Percentiles rank a stretch among this genome's conserved stretches.
phyloP scores from a whole-genome alignment of 306 rosid genomes.

The Gastrolobium bilobum region DNA sequence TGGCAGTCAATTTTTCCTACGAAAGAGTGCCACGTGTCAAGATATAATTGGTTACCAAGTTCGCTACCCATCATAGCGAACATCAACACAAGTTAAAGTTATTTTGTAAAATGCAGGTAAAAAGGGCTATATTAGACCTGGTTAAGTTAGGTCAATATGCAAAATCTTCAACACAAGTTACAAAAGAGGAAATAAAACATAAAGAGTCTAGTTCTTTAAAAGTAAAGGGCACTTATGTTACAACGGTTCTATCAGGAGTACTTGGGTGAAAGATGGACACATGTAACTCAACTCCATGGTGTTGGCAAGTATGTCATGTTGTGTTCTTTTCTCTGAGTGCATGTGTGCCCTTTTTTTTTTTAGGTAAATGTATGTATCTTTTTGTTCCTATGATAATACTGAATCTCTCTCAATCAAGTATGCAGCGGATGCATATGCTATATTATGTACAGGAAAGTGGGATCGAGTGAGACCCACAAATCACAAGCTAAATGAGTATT shows the following conservation, averaged over 20 bases:
- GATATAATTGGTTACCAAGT: too few species aligned
- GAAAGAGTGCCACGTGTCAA: too few species aligned
- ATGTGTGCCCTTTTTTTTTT: too few species aligned
- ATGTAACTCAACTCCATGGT: conserved; percentile 79
- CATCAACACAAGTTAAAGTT: neutral
- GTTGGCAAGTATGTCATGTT: conserved; percentile 79
- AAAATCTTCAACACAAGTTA: conserved; percentile 60
- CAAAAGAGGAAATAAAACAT: conserved; percentile 59
- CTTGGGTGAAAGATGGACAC: conserved; percentile 70
- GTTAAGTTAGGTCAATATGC: conserved; percentile 77
- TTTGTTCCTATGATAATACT: neutral
- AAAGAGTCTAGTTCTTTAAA: conserved; percentile 63
- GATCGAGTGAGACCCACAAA: conserved; percentile 57
- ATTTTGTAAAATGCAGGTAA: conserved; percentile 56
- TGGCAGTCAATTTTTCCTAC: too few species aligned
- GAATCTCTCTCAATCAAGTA: conserved; percentile 49
- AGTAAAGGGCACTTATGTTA: conserved; percentile 60
- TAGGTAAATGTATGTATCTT: neutral
- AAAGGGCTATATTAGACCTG: conserved; percentile 48
- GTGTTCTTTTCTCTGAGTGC: too few species aligned
- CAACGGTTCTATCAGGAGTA: conserved; percentile 70
- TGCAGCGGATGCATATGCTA: conserved; percentile 79
- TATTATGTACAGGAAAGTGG: conserved; percentile 72
- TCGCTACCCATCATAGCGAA: too few species aligned
- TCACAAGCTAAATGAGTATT: conserved; percentile 60